Evolutionary conservation across 495 filamentous ascomycete species (phyloP), one percentile per base, ranked within the genome.

Genomic region (Entonaema liquescens): DNA sequence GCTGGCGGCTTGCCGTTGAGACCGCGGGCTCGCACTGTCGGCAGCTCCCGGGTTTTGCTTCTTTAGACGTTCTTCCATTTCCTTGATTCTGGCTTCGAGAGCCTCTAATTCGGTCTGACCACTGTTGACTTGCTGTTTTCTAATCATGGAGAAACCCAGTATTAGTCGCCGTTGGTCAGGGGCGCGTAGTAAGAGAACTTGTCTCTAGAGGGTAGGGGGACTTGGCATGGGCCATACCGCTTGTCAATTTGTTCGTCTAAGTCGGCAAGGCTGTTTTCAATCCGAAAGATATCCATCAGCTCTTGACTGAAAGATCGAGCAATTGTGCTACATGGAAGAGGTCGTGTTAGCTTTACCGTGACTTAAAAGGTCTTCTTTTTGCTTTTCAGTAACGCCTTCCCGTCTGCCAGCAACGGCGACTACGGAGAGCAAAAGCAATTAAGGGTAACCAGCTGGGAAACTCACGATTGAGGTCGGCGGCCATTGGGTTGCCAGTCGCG

Each of bases 231-330:
- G 57, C 83, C 90, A 76, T 85, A 98, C 94, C 94, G 95, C 78
- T 93, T 89, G 76, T 96, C 89, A 47, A 97, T 88, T 61, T 89
- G 88, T 73, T 90, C 86, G 62, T 90, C 87, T 23, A 98, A 85
- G 65, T 92, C 86, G 72, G 91, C 89, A 65, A 97, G 81, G 70
- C 88, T 89, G 74, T 90, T 91, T 71, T 97, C 91, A 72, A 95
- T 89, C 71, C 89, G 86, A 79, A 98, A 98, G 67, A 94, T 90
- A 78, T 93, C 92, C 81, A 96, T 92, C 59, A 98, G 85, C 75
- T 92, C 91, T 25, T 89, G 83, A 31, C 93, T 93, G 83, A 98
- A 98, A 62, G 89, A 91, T 62, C 90, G 90, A 25, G 94, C 94
- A 78, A 97, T 89, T 61, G 92, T 95, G 64, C 94, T 97, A 81